Conservation (phyloP, 164 flowering plant genomes). For the Stephania cephalantha region DNA sequence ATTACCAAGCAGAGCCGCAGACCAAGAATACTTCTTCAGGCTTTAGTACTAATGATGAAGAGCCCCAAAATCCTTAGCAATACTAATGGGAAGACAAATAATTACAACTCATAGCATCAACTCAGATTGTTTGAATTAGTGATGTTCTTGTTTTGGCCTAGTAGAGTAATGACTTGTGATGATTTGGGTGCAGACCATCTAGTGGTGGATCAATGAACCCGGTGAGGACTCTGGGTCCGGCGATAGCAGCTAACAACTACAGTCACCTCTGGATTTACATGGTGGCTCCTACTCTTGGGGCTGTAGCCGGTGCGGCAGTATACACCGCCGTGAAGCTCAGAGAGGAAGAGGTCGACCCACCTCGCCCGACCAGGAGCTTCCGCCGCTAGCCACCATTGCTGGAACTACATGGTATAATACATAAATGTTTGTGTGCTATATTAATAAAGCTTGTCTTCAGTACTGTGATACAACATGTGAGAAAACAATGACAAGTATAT, state of each 20-base stretch:
- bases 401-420: too few species aligned
- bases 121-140: background rate
- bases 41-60: too few species aligned
- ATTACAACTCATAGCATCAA: background rate
- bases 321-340: constrained; percentile 60
- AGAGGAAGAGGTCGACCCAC: constrained; percentile 37
- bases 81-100: background rate
- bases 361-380: constrained; percentile 64
- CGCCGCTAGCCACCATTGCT: constrained; percentile 40
- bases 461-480: too few species aligned
- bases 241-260: constrained; percentile 81
- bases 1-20: background rate
- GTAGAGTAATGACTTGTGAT: too few species aligned
- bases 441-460: too few species aligned
- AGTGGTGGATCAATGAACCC: constrained; percentile 94
- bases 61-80: too few species aligned
- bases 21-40: background rate
- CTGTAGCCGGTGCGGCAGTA: constrained; percentile 54
- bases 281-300: constrained; percentile 78
- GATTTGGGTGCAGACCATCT: constrained; percentile 41
- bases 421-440: too few species aligned
- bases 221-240: constrained; percentile 79
- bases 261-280: constrained; percentile 56
- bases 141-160: background rate
- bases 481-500: too few species aligned